phyloP scores from a whole-genome alignment of 1,284 basidiomycete species.

The Sporisorium iseilematis-ciliati region DNA sequence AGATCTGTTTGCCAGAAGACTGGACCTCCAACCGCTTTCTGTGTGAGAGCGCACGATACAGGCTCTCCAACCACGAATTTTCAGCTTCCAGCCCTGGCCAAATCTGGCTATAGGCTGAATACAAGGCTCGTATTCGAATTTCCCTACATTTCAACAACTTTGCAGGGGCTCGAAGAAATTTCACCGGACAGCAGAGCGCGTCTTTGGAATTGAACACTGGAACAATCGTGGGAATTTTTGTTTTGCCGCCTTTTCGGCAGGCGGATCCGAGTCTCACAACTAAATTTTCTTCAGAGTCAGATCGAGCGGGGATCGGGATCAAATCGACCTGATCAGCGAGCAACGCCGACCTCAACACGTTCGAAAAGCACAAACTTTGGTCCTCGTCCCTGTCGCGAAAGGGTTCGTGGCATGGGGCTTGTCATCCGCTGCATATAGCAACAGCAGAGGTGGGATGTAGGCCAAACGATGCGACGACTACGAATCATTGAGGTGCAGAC shows the following conservation, averaged over 20 bases:
- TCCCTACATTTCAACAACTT: not conserved
- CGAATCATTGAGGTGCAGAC: too few species aligned
- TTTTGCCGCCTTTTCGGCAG: not conserved
- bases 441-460: too few species aligned
- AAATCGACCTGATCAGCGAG: not conserved
- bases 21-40: not conserved
- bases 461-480: too few species aligned
- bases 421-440: too few species aligned
- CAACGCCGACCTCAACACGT: not conserved
- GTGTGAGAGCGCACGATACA: constrained; percentile 6
- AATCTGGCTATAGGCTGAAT: not conserved
- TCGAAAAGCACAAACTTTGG: too few species aligned
- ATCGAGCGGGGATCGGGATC: not conserved
- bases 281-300: not conserved
- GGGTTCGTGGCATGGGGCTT: too few species aligned
- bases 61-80: constrained; percentile 11
- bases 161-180: not conserved
- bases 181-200: constrained; percentile 7
- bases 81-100: not conserved
- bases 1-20: not conserved
- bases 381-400: too few species aligned
- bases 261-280: constrained; percentile 16
- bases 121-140: constrained; percentile 1
- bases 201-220: not conserved
- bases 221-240: constrained; percentile 39